Percentiles rank a stretch among this genome's conserved stretches.
Evolutionary conservation across 768 basidiomycete genomes (phyloP).

Genomic region (Roridomyces roridus): DNA sequence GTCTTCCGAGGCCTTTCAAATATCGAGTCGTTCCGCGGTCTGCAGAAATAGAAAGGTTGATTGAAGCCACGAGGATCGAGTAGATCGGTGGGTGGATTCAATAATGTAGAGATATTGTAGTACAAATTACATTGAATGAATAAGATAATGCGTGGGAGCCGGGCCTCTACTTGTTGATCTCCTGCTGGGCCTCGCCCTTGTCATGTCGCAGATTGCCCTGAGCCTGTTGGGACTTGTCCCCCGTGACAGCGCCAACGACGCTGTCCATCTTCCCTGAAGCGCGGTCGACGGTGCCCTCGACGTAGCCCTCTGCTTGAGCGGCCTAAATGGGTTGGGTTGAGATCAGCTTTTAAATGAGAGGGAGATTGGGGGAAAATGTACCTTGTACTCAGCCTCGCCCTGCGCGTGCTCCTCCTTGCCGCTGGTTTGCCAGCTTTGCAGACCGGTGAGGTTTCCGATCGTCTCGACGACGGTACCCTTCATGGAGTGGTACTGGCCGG

Average conservation of each 20-base stretch:
- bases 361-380: too few species aligned
- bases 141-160: too few species aligned
- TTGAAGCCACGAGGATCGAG: background rate
- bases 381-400: slow-evolving; percentile 41
- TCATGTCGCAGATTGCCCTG: slow-evolving; percentile 53
- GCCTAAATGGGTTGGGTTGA: slow-evolving; percentile 9
- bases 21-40: slow-evolving; percentile 3
- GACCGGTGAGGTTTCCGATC: slow-evolving; percentile 45
- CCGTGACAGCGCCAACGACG: slow-evolving; percentile 42
- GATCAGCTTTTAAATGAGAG: too few species aligned
- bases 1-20: slow-evolving; percentile 7
- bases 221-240: slow-evolving; percentile 43
- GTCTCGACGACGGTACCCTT: slow-evolving; percentile 22
- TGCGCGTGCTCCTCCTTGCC: slow-evolving; percentile 47
- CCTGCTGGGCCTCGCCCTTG: slow-evolving; percentile 55
- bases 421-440: slow-evolving; percentile 36
- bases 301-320: slow-evolving; percentile 42
- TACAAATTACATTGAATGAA: too few species aligned
- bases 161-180: slow-evolving; percentile 52
- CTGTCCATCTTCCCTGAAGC: slow-evolving; percentile 42
- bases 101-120: too few species aligned
- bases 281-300: slow-evolving; percentile 43
- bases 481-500: slow-evolving; percentile 20
- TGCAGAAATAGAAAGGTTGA: background rate
- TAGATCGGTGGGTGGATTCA: too few species aligned